Evolutionary conservation across 192 early-diverging fungal genomes (phyloP), one percentile per base, ranked within the genome.

Genomic region (Hyaloraphidium curvatum): DNA sequence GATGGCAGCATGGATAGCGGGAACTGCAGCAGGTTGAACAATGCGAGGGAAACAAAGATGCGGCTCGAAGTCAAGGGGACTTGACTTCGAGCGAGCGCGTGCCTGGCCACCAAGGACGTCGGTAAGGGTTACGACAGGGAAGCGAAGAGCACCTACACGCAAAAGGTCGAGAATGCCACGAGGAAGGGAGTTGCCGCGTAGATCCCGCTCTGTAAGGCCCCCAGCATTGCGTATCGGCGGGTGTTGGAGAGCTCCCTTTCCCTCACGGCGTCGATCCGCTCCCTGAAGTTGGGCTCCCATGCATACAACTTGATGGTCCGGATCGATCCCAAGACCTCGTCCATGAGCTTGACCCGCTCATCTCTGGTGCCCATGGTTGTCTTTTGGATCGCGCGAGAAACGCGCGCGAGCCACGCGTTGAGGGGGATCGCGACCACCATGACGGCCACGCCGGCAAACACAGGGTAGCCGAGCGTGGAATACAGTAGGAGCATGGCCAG

Each of bases 11-110:
- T 74, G 39, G 73, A 55, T 39, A 94, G 71, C 41, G 94, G 89
- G 67, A 89, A 89, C 61, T 83, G 82, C 21, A 96, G 63, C 40
- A 93, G 66, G 64, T 91, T 91, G 74, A 98, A 94, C 4, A 98
- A 69, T 0, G 89, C 69, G 50, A 98, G 67, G 1, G 88, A 79
- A 0, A 89, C 88, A 63, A 96, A 96, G 3, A 77, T 71, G 66
- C 40, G 19, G 48, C n/a, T 14, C n/a, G 40, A 23, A 17, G 40
- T 1, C 1, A 23, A 1, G 16, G n/a, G 11, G 1, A 23, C 22
- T 23, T 17, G 25, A 3, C 40, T 23, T 17, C 19, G 11, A 1
- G 40, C 40, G 16, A 1, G n/a, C 40, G 40, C 19, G 19, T 17
- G 25, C 40, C 19, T 23, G 19, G 40, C 19, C 2, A 9, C 40